A percentile compares a stretch with the other conserved stretches of the same genome.
Evolutionary conservation across 2,329 filamentous ascomycete species (phyloP).

Genomic region (Trichoderma asperellum): DNA sequence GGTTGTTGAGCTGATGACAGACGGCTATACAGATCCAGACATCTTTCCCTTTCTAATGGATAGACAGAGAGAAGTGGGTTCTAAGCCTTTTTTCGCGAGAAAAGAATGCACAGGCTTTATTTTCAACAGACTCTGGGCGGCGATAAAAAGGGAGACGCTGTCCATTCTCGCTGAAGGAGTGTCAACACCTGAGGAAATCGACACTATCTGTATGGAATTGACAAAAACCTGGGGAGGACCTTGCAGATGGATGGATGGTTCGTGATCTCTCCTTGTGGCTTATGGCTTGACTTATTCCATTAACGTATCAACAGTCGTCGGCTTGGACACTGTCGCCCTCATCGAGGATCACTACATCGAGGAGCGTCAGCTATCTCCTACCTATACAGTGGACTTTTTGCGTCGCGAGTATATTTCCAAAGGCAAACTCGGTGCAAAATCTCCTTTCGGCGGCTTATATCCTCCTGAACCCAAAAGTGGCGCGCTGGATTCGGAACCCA

Average conservation of each 20-base stretch:
- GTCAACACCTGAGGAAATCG: conserved; percentile 8
- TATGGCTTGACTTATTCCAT: background rate
- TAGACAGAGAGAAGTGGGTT: conserved; percentile 11
- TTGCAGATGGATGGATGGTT: conserved; percentile 4
- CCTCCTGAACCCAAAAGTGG: background rate
- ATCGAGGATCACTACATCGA: conserved; percentile 4
- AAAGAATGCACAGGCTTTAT: conserved; percentile 14
- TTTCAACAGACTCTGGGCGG: conserved; percentile 10
- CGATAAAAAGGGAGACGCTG: conserved; percentile 8
- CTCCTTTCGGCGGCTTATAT: conserved; percentile 2
- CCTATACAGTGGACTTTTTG: conserved; percentile 2
- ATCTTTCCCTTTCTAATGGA: conserved; percentile 14
- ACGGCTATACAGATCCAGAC: background rate
- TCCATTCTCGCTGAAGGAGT: conserved; percentile 9
- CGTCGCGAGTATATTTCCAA: conserved; percentile 5
- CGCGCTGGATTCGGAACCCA: background rate
- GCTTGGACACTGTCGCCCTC: background rate
- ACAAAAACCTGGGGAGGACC: conserved; percentile 4
- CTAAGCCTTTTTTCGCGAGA: conserved; percentile 2
- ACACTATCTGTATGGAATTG: background rate
- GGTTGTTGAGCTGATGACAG: conserved; percentile 5
- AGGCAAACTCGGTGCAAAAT: background rate
- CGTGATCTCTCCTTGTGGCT: background rate
- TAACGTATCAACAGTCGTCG: background rate
- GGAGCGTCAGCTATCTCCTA: background rate